Evolutionary conservation across 2,329 filamentous ascomycete species (phyloP), one percentile per base, ranked within the genome.

Genomic region (Ophiostoma australiae): DNA sequence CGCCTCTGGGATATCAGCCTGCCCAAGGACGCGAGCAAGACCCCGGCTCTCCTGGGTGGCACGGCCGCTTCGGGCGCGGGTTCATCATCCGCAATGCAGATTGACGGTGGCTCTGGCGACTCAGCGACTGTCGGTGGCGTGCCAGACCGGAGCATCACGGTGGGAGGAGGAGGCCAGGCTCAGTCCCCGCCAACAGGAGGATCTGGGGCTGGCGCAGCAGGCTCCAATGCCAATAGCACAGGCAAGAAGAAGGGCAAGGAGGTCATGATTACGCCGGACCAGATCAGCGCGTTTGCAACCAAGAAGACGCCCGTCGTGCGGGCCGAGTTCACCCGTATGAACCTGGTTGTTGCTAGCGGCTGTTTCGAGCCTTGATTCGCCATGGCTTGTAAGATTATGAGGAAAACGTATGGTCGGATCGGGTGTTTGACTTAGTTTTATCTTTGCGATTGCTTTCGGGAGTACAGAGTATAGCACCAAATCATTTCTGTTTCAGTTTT

Each of bases 261-360:
- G 76, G 92, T 93, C 4, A 92, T 92, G 76, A 91, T 97, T 65
- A 94, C 91, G 0, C 90, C 93, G 0, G 95, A 99, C 77, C 95
- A 98, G 81, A 96, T 99, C 81, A 93, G 89, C 74, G 94, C 92
- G 0, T 98, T 97, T 78, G 90, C 93, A 0, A 98, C 95, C 4
- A 99, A 99, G 86, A 97, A 97, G 82, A 94, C 91, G 20, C 94
- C 94, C 0, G 92, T 98, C 13, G 92, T 96, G 80, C 95, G 94
- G 81, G 94, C 97, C 70, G 88, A 91, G 77, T 97, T 97, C 77
- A 98, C 95, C 3, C 85, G 93, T 73, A 97, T 97, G 92, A 99
- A 99, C 78, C 80, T 98, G 74, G 90, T 97, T 15, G 84, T 98
- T 73, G 93, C 93, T 31, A 93, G 91, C 67, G 93, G 94, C 33